phyloP scores from a whole-genome alignment of 352 stramenopile species.

The Phytophthora pinifolia region DNA sequence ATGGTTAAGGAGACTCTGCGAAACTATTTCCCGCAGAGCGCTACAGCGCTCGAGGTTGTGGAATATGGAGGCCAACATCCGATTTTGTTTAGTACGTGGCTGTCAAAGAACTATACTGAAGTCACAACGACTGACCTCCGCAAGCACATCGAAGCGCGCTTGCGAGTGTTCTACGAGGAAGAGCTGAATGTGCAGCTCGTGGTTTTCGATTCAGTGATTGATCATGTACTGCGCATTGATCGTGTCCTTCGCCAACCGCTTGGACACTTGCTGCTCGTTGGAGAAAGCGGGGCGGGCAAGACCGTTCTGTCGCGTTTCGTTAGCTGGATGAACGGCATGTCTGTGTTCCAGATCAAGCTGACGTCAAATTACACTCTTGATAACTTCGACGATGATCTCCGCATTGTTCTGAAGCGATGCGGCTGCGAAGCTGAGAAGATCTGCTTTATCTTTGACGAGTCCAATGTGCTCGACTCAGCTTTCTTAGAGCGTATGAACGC shows the following conservation, averaged over 20 bases:
- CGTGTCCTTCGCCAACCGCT: slow-evolving; percentile 98
- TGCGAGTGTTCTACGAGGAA: slow-evolving; percentile 99
- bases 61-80: slow-evolving; percentile 87
- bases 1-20: slow-evolving; percentile 83
- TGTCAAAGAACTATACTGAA: slow-evolving; percentile 97
- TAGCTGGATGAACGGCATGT: slow-evolving; percentile 99
- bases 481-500: slow-evolving; percentile 99
- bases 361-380: slow-evolving; percentile 98
- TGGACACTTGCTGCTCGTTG: slow-evolving; percentile 98
- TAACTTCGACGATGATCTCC: slow-evolving; percentile 99
- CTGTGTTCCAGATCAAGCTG: slow-evolving; percentile 99
- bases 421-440: slow-evolving; percentile 99
- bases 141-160: slow-evolving; percentile 95
- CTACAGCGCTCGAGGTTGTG: slow-evolving; percentile 67
- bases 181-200: slow-evolving; percentile 99
- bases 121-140: slow-evolving; percentile 93
- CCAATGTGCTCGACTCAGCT: slow-evolving; percentile 96
- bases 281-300: slow-evolving; percentile 98
- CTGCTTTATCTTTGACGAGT: slow-evolving; percentile 99
- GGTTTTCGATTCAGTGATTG: slow-evolving; percentile 99
- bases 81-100: slow-evolving; percentile 98
- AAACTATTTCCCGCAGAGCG: slow-evolving; percentile 83
- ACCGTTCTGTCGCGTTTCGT: slow-evolving; percentile 99
- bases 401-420: slow-evolving; percentile 96
- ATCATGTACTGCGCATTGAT: slow-evolving; percentile 98